Evolutionary conservation across 768 basidiomycete genomes (phyloP), one percentile per base, ranked within the genome.

Genomic region (Naganishia friedmannii): DNA sequence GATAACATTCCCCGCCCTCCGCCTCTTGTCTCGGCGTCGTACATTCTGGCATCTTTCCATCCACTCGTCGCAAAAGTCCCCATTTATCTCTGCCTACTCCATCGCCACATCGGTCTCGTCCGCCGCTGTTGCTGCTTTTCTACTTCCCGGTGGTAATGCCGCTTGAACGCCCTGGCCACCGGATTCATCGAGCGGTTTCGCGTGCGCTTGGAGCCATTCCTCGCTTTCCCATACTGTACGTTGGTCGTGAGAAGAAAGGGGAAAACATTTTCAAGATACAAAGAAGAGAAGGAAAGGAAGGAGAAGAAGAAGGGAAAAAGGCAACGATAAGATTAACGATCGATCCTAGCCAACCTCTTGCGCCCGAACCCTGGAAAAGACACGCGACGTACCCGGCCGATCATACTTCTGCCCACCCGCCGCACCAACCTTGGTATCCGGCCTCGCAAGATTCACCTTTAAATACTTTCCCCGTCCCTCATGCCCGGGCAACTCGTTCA

Each of bases 151-250:
- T 21, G 68, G 68, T 34, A 65, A 29, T 7, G 57, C 57, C 34
- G 70, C 70, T 37, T 67, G 65, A 26, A 71, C 65, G 13, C 53
- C 66, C 21, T 66, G 34, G 28, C 70, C 56, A 39, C 89, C 90
- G 74, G 88, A 88, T 74, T 88, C 85, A 15, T 87, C 85, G 58
- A 90, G 82, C 13, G 91, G 90, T 76, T 92, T 91, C 2, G 89
- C 88, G 79, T 94, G 84, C 75, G 89, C 85, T 79, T 87, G 83
- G 34, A 95, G 82, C 93, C 93, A 97, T 72, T 96, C 93, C 81
- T 97, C 94, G 0, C 90, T 89, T 77, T 93, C 91, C 94, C 94
- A 97, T 73, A 97, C 93, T 95, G 76, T 17, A 2, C n/a, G 28
- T 8, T 19, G 6, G 19, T 34, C n/a, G 57, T 8, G 39, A 58